Percentiles rank a stretch among this genome's conserved stretches.
These are phyloP conservation scores for Skeletonema potamos DNA, from an alignment of 108 stramenopile genomes.

Conservation along the genomic window DNA sequence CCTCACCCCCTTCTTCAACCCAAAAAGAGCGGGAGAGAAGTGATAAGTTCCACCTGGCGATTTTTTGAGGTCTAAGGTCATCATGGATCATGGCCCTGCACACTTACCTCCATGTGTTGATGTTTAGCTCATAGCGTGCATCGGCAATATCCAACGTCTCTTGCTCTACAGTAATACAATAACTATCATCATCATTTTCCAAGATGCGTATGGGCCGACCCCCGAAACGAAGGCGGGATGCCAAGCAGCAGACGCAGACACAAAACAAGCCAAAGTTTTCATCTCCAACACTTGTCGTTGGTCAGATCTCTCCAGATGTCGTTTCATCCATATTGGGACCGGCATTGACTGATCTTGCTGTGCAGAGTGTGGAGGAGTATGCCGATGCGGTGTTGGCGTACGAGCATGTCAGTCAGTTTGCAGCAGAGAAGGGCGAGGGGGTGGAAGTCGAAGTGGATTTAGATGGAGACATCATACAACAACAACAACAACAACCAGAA, in stretches of 20 bases:
- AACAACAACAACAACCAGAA: slow-evolving; percentile 3
- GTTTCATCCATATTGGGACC: slow-evolving; percentile 62
- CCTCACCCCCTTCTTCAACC: too few species aligned
- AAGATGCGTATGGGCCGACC: slow-evolving; percentile 50
- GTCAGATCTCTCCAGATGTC: slow-evolving; percentile 70
- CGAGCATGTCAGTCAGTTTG: not conserved
- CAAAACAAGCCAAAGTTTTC: slow-evolving; percentile 34
- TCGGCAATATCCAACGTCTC: too few species aligned
- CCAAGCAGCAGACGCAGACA: not conserved
- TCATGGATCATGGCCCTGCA: too few species aligned
- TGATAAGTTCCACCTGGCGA: too few species aligned
- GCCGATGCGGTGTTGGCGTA: slow-evolving; percentile 47
- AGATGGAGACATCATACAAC: slow-evolving; percentile 10
- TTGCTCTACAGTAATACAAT: not conserved
- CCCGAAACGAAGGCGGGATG: slow-evolving; percentile 3
- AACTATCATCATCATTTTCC: not conserved
- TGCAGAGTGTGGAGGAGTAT: slow-evolving; percentile 52
- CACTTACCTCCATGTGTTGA: too few species aligned
- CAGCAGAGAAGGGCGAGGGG: slow-evolving; percentile 4
- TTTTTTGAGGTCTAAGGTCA: too few species aligned
- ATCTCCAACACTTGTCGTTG: slow-evolving; percentile 56
- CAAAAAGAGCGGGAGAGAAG: too few species aligned
- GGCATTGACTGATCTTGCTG: slow-evolving; percentile 47
- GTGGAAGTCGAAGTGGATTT: slow-evolving; percentile 9
- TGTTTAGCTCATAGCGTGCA: not conserved